A percentile compares a stretch with the other conserved stretches of the same genome.
These are phyloP conservation scores for Diatrype stigma DNA, from an alignment of 2,329 filamentous ascomycete species.

Conservation along the genomic window DNA sequence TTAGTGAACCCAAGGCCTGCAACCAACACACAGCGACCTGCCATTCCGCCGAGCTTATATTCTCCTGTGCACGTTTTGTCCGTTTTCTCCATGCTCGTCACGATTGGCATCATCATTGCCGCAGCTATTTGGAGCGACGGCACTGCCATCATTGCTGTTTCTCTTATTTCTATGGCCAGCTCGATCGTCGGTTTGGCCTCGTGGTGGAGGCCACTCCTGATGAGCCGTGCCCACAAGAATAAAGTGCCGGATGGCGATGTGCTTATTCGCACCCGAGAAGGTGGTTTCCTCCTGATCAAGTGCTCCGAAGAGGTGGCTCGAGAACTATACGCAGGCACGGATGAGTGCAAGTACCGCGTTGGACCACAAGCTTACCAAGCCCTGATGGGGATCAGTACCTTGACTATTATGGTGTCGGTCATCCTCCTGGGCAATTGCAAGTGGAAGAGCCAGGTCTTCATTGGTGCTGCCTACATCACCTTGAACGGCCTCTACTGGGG, in stretches of 20 bases:
- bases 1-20: slow-evolving; percentile 40
- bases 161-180: slow-evolving; percentile 48
- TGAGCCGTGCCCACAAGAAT: slow-evolving; percentile 43
- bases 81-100: slow-evolving; percentile 46
- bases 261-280: slow-evolving; percentile 57
- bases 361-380: slow-evolving; percentile 41
- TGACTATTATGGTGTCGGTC: slow-evolving; percentile 57
- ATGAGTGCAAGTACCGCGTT: slow-evolving; percentile 55
- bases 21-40: slow-evolving; percentile 34
- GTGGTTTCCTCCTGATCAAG: slow-evolving; percentile 53
- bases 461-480: slow-evolving; percentile 53
- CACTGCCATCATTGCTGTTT: slow-evolving; percentile 47
- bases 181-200: slow-evolving; percentile 53
- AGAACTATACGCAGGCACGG: slow-evolving; percentile 59
- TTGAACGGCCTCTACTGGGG: slow-evolving; percentile 59
- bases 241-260: slow-evolving; percentile 53
- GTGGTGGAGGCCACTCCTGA: slow-evolving; percentile 53
- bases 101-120: slow-evolving; percentile 41
- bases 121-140: slow-evolving; percentile 43
- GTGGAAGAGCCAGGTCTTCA: slow-evolving; percentile 57
- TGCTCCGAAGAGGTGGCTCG: slow-evolving; percentile 58
- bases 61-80: slow-evolving; percentile 53
- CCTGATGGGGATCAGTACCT: slow-evolving; percentile 54
- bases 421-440: slow-evolving; percentile 59
- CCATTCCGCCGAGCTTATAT: slow-evolving; percentile 43